Percentiles rank a stretch among this genome's conserved stretches.
Conservation (phyloP, 768 basidiomycete species). For the Russula compacta region DNA sequence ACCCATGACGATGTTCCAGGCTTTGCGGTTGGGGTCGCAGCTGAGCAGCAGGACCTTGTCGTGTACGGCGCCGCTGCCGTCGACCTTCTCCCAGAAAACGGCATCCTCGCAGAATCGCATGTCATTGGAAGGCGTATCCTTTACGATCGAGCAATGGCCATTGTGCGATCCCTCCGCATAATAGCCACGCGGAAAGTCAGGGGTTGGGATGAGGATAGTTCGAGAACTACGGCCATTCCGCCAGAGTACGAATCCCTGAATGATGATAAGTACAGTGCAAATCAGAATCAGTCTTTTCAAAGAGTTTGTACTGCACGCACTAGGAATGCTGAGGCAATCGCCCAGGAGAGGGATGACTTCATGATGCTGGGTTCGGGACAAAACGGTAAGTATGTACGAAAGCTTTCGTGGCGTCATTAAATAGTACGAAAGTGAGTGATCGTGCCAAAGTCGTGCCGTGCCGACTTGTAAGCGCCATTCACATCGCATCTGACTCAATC, state of each 20-base stretch:
- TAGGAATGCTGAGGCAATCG: not conserved
- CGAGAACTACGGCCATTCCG: constrained; percentile 15
- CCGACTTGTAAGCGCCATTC: no score
- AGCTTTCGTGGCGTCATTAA: not conserved
- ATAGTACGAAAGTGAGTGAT: not conserved
- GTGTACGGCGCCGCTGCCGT: constrained; percentile 30
- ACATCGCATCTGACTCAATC: no score
- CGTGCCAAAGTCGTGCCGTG: no score
- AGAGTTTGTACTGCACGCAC: not conserved
- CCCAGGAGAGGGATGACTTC: constrained; percentile 12
- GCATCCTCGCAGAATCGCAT: constrained; percentile 56
- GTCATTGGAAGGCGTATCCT: constrained; percentile 25
- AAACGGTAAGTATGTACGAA: not conserved
- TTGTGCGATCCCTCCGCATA: constrained; percentile 40
- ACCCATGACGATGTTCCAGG: constrained; percentile 76
- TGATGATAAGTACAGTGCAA: not conserved
- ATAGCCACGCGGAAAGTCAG: constrained; percentile 14
- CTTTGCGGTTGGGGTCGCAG: constrained; percentile 45
- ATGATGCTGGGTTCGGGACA: not conserved
- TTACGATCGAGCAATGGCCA: constrained; percentile 37
- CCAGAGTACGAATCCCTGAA: constrained; percentile 8
- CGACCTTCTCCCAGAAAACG: constrained; percentile 52
- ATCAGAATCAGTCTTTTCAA: not conserved
- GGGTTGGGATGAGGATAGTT: constrained; percentile 14
- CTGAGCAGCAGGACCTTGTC: constrained; percentile 37